A percentile compares a stretch with the other conserved stretches of the same genome.
phyloP scores from a whole-genome alignment of 495 filamentous ascomycete species.

The Aspergillus haitiensis region DNA sequence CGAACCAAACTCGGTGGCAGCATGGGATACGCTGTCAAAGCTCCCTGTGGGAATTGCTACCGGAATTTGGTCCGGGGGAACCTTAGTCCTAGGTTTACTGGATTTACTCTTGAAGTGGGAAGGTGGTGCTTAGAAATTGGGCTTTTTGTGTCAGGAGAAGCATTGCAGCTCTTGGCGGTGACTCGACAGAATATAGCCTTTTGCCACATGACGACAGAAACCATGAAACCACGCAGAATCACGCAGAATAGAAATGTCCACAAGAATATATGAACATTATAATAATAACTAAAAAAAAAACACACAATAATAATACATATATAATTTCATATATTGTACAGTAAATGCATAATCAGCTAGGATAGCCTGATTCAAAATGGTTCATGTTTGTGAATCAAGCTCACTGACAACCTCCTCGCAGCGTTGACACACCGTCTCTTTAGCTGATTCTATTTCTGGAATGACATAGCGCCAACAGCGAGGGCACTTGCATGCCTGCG shows the following conservation, averaged over 20 bases:
- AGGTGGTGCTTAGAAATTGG: background rate
- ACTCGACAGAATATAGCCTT: background rate
- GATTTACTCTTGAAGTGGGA: background rate
- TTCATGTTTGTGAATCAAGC: constrained; percentile 27
- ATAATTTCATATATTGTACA: background rate
- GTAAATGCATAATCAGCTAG: constrained; percentile 10
- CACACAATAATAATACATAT: constrained; percentile 12
- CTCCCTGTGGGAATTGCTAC: background rate
- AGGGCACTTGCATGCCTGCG: constrained; percentile 69
- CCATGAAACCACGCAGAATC: background rate
- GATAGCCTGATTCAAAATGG: background rate
- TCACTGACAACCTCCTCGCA: constrained; percentile 67
- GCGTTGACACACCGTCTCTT: constrained; percentile 67
- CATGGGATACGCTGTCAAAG: background rate
- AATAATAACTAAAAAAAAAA: constrained; percentile 1
- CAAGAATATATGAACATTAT: background rate
- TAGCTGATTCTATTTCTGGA: constrained; percentile 41
- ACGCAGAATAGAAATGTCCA: background rate
- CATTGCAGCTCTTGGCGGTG: constrained; percentile 10
- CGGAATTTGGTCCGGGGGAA: constrained; percentile 3
- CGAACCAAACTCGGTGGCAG: constrained; percentile 11
- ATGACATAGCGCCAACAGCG: constrained; percentile 84
- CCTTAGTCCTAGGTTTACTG: constrained; percentile 4
- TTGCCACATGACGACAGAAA: constrained; percentile 19
- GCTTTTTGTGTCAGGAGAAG: constrained; percentile 2